Percentiles rank a stretch among this genome's conserved stretches.
These are phyloP conservation scores for Solanum clarkiae DNA, from an alignment of 257 asterid species.

Conservation along the genomic window DNA sequence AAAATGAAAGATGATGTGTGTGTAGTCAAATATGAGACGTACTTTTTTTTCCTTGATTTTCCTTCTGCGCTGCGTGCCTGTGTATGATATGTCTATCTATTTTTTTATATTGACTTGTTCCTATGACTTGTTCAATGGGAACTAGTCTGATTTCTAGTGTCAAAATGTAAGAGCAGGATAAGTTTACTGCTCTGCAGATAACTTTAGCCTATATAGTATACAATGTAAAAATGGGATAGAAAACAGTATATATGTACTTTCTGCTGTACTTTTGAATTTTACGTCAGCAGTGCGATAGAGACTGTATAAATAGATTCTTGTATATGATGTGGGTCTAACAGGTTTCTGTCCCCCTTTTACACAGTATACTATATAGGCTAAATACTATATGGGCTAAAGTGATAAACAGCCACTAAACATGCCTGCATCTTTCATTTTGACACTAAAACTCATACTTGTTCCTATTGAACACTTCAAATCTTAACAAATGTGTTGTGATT, in stretches of 20 bases:
- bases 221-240: not conserved
- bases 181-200: not conserved
- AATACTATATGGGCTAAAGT: not conserved
- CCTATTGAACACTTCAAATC: not conserved
- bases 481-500: not conserved
- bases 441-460: not conserved
- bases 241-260: not conserved
- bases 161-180: not conserved
- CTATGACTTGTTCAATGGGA: not conserved
- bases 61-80: not conserved
- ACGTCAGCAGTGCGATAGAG: too few species aligned
- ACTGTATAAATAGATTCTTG: too few species aligned
- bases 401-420: not conserved
- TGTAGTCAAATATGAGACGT: too few species aligned
- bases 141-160: not conserved
- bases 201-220: not conserved
- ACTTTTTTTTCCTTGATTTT: too few species aligned
- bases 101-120: not conserved
- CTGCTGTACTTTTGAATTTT: not conserved
- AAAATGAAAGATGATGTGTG: not conserved
- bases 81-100: not conserved
- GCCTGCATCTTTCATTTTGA: not conserved
- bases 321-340: too few species aligned
- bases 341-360: not conserved
- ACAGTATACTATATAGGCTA: not conserved